Percentiles rank a stretch among this genome's conserved stretches.
phyloP scores from a whole-genome alignment of 2,329 filamentous ascomycete genomes.

The Arachnomyces sp. region DNA sequence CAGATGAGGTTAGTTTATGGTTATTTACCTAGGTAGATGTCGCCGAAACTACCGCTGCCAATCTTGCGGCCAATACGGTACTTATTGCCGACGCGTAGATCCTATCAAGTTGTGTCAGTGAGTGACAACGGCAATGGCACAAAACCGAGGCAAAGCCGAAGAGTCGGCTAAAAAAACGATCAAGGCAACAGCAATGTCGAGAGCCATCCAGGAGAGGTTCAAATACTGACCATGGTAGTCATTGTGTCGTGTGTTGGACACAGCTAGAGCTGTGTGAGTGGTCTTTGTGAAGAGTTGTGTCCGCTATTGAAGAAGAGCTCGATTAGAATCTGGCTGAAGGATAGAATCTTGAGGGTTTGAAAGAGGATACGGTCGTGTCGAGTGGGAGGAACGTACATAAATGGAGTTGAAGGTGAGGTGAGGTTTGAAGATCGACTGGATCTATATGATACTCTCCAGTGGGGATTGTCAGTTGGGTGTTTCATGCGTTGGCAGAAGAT shows the following conservation, averaged over 20 bases:
- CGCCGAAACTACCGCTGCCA: conserved; percentile 92
- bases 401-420: too few species aligned
- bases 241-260: conserved; percentile 40
- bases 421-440: too few species aligned
- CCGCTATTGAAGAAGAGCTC: too few species aligned
- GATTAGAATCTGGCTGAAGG: not conserved
- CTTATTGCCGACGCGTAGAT: conserved; percentile 98
- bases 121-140: not conserved
- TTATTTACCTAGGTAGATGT: conserved; percentile 80
- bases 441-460: too few species aligned
- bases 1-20: conserved; percentile 13
- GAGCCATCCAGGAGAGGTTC: too few species aligned
- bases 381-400: too few species aligned
- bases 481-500: too few species aligned
- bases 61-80: conserved; percentile 99
- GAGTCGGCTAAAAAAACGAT: not conserved
- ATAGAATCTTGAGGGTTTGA: not conserved
- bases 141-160: conserved; percentile 1
- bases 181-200: not conserved
- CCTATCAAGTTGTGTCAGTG: conserved; percentile 49
- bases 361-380: too few species aligned
- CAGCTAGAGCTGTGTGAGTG: conserved; percentile 9
- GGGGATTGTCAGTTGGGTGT: too few species aligned
- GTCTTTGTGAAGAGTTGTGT: not conserved
- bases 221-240: conserved; percentile 55